Percentiles rank a stretch among this genome's conserved stretches.
Evolutionary conservation across 108 stramenopile species (phyloP).

Genomic region (Aurantiochytrium sp.): DNA sequence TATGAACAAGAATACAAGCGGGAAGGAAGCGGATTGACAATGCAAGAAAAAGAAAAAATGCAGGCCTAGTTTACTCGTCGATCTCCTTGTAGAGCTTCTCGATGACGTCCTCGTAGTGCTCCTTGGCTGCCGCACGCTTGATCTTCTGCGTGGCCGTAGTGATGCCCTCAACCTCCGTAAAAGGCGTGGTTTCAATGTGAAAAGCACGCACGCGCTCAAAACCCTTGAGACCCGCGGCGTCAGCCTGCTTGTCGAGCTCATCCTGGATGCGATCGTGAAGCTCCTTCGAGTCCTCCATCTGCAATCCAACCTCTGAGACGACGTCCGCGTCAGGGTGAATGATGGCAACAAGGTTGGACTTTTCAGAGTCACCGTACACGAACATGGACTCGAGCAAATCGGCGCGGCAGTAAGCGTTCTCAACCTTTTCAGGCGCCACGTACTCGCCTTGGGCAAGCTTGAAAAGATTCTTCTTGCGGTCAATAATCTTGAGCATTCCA

Average conservation of each 20-base stretch:
- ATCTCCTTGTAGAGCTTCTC: slow-evolving; percentile 61
- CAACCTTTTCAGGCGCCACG: slow-evolving; percentile 88
- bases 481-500: slow-evolving; percentile 87
- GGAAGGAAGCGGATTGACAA: background rate
- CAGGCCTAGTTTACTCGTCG: too few species aligned
- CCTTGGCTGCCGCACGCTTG: slow-evolving; percentile 69
- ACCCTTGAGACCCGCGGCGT: slow-evolving; percentile 69
- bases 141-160: slow-evolving; percentile 92
- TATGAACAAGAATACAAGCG: background rate
- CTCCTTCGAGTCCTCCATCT: slow-evolving; percentile 36
- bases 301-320: background rate
- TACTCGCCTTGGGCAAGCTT: slow-evolving; percentile 80
- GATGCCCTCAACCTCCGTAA: slow-evolving; percentile 69
- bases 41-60: too few species aligned
- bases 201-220: slow-evolving; percentile 78
- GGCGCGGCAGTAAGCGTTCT: slow-evolving; percentile 74
- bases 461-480: slow-evolving; percentile 96
- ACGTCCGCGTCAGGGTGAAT: slow-evolving; percentile 84
- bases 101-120: slow-evolving; percentile 67
- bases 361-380: slow-evolving; percentile 85
- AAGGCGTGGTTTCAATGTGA: slow-evolving; percentile 65
- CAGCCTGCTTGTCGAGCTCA: slow-evolving; percentile 57
- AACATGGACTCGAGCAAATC: slow-evolving; percentile 74
- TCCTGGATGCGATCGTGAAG: slow-evolving; percentile 53
- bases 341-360: slow-evolving; percentile 75